A percentile compares a stretch with the other conserved stretches of the same genome.
phyloP scores from a whole-genome alignment of 768 basidiomycete genomes.

The Lentinula guzmanii region DNA sequence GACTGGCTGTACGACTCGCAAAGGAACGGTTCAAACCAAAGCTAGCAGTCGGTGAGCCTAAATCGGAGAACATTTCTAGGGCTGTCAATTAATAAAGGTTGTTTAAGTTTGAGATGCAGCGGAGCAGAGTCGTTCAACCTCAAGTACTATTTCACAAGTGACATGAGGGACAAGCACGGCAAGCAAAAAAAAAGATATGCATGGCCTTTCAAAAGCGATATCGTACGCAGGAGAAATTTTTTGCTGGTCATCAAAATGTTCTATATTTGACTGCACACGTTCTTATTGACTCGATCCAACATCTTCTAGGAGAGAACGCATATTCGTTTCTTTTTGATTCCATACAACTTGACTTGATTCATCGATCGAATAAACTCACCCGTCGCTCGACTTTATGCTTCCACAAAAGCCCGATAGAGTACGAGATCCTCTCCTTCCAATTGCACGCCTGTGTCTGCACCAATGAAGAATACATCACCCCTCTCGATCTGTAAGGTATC shows the following conservation, averaged over 20 bases:
- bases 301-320: background rate
- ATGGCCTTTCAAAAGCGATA: background rate
- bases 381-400: slow-evolving; percentile 17
- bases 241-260: background rate
- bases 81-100: background rate
- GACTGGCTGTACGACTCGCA: background rate
- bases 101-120: background rate
- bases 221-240: background rate
- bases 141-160: background rate
- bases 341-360: background rate
- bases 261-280: background rate
- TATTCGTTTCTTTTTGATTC: background rate
- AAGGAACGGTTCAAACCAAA: background rate
- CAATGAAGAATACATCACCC: slow-evolving; percentile 82
- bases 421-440: slow-evolving; percentile 42
- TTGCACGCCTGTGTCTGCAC: slow-evolving; percentile 55
- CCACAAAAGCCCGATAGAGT: slow-evolving; percentile 68
- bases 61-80: slow-evolving; percentile 1
- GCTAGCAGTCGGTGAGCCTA: background rate
- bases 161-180: background rate
- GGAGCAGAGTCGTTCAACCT: background rate
- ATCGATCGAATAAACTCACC: background rate
- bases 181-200: background rate
- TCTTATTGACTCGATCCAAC: background rate
- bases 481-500: slow-evolving; percentile 33